Percentiles rank a stretch among this genome's conserved stretches.
phyloP scores from a whole-genome alignment of 345 rosid genomes.

The Barbarea vulgaris region DNA sequence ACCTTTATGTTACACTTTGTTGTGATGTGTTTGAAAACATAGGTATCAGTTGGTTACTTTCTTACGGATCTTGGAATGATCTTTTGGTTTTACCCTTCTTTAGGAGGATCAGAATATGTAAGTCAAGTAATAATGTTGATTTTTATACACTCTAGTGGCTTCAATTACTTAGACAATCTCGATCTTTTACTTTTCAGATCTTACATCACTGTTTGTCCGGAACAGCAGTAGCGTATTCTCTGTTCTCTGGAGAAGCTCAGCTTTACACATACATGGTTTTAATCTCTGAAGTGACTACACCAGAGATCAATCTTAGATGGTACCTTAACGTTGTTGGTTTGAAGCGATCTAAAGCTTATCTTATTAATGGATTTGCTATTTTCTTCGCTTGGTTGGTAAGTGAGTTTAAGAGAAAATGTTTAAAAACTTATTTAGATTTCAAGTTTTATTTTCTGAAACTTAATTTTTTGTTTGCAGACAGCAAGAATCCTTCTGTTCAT shows the following conservation, averaged over 20 bases:
- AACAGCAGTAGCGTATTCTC: slow-evolving; percentile 66
- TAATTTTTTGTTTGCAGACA: slow-evolving; percentile 52
- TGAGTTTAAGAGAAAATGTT: not conserved
- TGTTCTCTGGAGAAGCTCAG: slow-evolving; percentile 81
- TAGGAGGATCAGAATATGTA: slow-evolving; percentile 90
- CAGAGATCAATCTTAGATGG: slow-evolving; percentile 92
- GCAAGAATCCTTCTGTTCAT: slow-evolving; percentile 76
- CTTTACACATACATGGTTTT: slow-evolving; percentile 81
- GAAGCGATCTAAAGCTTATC: slow-evolving; percentile 73
- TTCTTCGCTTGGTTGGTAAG: slow-evolving; percentile 86
- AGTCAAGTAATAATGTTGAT: slow-evolving; percentile 34
- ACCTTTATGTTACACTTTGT: not conserved
- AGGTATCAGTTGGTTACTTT: slow-evolving; percentile 94
- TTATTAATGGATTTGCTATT: slow-evolving; percentile 73
- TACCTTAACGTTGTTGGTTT: slow-evolving; percentile 78
- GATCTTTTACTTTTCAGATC: slow-evolving; percentile 50
- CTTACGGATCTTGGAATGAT: slow-evolving; percentile 78
- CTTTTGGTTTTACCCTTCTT: slow-evolving; percentile 77
- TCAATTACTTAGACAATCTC: not conserved
- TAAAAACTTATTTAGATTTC: not conserved
- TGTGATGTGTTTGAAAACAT: slow-evolving; percentile 3
- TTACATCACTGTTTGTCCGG: slow-evolving; percentile 77
- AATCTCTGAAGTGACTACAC: slow-evolving; percentile 86
- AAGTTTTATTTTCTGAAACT: not conserved
- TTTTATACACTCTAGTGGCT: not conserved